phyloP scores from a whole-genome alignment of 441 rosid genomes.

The Gossypium trilobum region DNA sequence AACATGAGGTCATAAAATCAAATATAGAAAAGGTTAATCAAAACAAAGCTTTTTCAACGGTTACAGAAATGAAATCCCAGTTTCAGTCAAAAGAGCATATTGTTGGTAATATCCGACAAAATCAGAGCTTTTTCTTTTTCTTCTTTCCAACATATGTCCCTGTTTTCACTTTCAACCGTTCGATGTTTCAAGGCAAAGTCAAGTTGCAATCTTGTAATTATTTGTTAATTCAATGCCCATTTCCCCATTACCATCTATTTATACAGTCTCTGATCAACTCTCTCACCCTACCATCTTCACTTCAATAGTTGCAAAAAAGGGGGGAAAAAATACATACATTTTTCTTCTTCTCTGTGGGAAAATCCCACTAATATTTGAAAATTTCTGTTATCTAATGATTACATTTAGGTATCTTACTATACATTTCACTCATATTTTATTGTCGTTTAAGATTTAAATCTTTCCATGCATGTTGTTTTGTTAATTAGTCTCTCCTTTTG shows the following conservation, averaged over 20 bases:
- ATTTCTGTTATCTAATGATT: constrained; percentile 21
- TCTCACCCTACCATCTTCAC: constrained; percentile 13
- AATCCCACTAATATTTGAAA: constrained; percentile 4
- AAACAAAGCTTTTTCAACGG: constrained; percentile 35
- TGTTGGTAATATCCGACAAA: constrained; percentile 43
- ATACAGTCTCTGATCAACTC: constrained; percentile 21
- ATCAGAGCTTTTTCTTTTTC: constrained; percentile 28
- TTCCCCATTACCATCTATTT: constrained; percentile 36
- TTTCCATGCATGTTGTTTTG: not conserved
- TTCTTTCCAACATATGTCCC: constrained; percentile 34
- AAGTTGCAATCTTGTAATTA: constrained; percentile 45
- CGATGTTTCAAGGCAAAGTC: constrained; percentile 22
- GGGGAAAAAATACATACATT: not conserved
- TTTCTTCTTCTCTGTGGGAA: not conserved
- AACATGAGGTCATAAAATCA: not conserved
- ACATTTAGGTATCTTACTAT: constrained; percentile 24
- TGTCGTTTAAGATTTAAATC: not conserved
- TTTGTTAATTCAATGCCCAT: constrained; percentile 16
- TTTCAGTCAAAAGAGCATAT: constrained; percentile 44
- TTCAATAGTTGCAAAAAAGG: not conserved
- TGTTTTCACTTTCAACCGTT: constrained; percentile 29
- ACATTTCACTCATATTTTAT: constrained; percentile 11
- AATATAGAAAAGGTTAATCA: not conserved
- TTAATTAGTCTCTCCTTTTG: not conserved
- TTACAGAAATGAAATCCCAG: constrained; percentile 26